phyloP scores from a whole-genome alignment of 257 asterid genomes.

The Orobanche coerulescens region DNA sequence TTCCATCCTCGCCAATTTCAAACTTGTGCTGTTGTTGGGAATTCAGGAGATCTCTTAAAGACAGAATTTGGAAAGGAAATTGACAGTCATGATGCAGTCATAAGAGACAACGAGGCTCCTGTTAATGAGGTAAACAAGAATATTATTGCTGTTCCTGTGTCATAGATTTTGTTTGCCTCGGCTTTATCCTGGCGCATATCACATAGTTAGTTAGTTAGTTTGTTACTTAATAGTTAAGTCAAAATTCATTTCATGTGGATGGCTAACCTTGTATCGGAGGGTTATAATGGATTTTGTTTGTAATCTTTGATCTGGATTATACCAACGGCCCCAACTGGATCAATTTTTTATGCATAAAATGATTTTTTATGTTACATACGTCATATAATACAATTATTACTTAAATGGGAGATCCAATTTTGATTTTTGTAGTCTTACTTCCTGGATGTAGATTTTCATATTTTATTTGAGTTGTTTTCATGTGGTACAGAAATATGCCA shows the following conservation, averaged over 20 bases:
- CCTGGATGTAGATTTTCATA: conserved; percentile 8
- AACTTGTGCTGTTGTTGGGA: conserved; percentile 97
- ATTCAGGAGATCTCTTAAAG: conserved; percentile 96
- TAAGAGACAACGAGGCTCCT: conserved; percentile 98
- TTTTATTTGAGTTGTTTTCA: conserved; percentile 14
- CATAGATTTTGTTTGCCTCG: too few species aligned
- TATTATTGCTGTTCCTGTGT: conserved; percentile 4
- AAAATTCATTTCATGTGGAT: background rate
- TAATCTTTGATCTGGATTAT: background rate
- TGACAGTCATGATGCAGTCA: conserved; percentile 90
- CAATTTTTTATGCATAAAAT: background rate
- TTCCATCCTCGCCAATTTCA: conserved; percentile 91
- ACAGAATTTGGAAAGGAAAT: conserved; percentile 89
- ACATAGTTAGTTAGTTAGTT: background rate
- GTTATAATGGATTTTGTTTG: background rate
- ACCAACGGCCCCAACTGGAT: background rate
- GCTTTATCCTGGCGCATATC: background rate
- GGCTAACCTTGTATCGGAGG: background rate
- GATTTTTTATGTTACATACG: conserved; percentile 4
- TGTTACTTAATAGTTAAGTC: conserved; percentile 1
- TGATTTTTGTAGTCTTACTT: background rate
- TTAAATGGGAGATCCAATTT: background rate
- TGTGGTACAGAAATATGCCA: conserved; percentile 72
- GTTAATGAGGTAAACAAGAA: conserved; percentile 61
- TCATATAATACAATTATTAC: background rate